Percentiles rank a stretch among this genome's conserved stretches.
These are phyloP conservation scores for Periconia sp. DNA, from an alignment of 2,329 filamentous ascomycete genomes.

Conservation along the genomic window DNA sequence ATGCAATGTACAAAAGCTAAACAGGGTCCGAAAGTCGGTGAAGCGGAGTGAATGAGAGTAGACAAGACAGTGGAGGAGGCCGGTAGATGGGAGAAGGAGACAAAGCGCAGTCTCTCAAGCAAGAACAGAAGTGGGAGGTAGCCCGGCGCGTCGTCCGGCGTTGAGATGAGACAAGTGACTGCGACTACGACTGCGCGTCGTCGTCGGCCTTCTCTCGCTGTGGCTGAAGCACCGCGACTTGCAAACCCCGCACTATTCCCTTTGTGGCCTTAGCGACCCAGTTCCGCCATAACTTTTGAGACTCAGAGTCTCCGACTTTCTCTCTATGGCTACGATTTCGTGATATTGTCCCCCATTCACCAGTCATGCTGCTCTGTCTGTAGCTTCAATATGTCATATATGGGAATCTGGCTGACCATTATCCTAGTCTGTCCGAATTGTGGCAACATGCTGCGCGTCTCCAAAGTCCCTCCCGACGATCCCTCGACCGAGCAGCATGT, in stretches of 20 bases:
- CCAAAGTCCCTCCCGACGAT: constrained; percentile 50
- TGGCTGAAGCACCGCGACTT: constrained; percentile 15
- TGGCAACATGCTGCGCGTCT: constrained; percentile 82
- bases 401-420: too few species aligned
- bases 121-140: neutral
- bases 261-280: constrained; percentile 6
- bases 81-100: neutral
- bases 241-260: constrained; percentile 33
- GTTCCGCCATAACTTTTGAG: constrained; percentile 38
- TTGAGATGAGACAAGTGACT: constrained; percentile 27
- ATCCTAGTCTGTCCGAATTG: constrained; percentile 85
- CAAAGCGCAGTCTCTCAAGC: neutral
- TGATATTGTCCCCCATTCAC: constrained; percentile 3
- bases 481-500: constrained; percentile 45
- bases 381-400: too few species aligned
- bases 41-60: constrained; percentile 5
- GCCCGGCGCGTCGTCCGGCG: constrained; percentile 14
- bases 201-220: constrained; percentile 15
- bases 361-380: constrained; percentile 70
- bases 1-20: too few species aligned
- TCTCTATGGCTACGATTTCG: too few species aligned
- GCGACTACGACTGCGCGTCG: constrained; percentile 12
- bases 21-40: neutral
- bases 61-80: neutral
- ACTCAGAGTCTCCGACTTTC: neutral